Base-by-base conservation (phyloP, 306 rosid species). In the Castanea sativa region DNA sequence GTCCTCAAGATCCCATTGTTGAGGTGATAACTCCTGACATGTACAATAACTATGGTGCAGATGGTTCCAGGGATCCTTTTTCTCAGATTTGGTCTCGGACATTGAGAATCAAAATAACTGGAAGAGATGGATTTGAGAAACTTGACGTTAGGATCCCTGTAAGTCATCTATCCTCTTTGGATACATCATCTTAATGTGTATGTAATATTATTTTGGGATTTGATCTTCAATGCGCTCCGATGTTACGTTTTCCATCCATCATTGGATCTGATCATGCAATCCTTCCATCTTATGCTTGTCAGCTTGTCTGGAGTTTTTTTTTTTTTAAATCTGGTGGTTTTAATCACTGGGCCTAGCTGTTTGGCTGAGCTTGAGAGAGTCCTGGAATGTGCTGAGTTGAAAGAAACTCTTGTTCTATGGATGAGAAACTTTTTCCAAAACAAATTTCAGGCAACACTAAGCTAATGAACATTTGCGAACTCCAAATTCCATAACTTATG, bases 21-120 rank as follows among this genome's bases (percentile, higher is more conserved):
- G 99, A 94, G 85, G 97, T 92, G 82, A 81, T 94, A 88, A 91
- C 99, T 78, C 97, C 99, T 90, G 97, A 94, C 5, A 88, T 92
- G 85, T 91, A 87, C 88, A 86, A 88, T 91, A 76, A 83, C 82
- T 84, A 86, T 88, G 87, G 82, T 86, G 93, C 91, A 81, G 97
- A 91, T 94, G 83, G 87, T 80, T 88, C 91, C 73, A 80, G 74
- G 86, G 83, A 70, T 67, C 87, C 92, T 56, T 92, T 94, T 84
- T 84, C 93, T 75, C 87, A 85, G 81, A 90, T 92, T 80, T 92
- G 99, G 97, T 91, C 99, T 76, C 90, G 95, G 78, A 85, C 85
- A 55, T 79, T 94, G 80, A 88, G 99, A 90, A 80, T 94, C 80
- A 94, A 87, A 89, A 85, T 94, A 73, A 94, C 91, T 5, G 97